Evolutionary conservation across 2,329 filamentous ascomycete species (phyloP).

Genomic region (Ascosphaera pollenicola): DNA sequence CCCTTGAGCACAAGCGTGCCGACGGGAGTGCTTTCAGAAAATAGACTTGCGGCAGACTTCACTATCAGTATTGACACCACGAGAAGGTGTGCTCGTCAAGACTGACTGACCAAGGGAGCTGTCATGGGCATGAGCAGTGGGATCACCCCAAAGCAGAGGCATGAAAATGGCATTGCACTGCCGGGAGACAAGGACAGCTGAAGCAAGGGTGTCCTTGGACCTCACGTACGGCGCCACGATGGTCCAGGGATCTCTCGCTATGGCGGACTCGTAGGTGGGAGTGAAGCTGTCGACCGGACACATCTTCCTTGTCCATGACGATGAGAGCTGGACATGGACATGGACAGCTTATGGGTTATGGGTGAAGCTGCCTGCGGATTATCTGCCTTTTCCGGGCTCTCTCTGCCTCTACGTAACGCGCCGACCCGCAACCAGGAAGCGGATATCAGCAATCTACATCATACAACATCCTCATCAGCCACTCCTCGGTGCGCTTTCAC

Average conservation of each 20-base stretch:
- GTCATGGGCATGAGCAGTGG: slow-evolving; percentile 7
- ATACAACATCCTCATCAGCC: too few relatives aligned
- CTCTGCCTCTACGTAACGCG: too few relatives aligned
- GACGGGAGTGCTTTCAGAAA: slow-evolving; percentile 35
- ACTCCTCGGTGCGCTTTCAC: too few relatives aligned
- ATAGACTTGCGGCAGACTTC: slow-evolving; percentile 32
- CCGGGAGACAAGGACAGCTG: slow-evolving; percentile 31
- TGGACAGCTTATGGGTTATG: too few relatives aligned
- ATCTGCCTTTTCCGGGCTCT: too few relatives aligned
- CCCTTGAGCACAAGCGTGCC: slow-evolving; percentile 29
- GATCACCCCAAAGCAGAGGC: slow-evolving; percentile 38
- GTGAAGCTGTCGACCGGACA: slow-evolving; percentile 31
- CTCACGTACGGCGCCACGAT: slow-evolving; percentile 34
- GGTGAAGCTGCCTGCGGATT: too few relatives aligned
- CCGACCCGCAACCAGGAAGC: too few relatives aligned
- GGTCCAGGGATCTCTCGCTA: slow-evolving; percentile 30
- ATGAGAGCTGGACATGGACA: too few relatives aligned
- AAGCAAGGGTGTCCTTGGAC: slow-evolving; percentile 30
- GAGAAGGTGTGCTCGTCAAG: neutral
- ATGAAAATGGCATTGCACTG: slow-evolving; percentile 36
- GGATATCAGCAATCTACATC: too few relatives aligned
- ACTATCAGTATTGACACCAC: neutral
- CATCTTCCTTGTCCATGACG: too few relatives aligned
- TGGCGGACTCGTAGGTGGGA: slow-evolving; percentile 37
- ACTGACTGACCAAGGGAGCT: neutral